These are phyloP conservation scores for Allium cepa DNA, from an alignment of 106 monocot species.

Conservation along the genomic window DNA sequence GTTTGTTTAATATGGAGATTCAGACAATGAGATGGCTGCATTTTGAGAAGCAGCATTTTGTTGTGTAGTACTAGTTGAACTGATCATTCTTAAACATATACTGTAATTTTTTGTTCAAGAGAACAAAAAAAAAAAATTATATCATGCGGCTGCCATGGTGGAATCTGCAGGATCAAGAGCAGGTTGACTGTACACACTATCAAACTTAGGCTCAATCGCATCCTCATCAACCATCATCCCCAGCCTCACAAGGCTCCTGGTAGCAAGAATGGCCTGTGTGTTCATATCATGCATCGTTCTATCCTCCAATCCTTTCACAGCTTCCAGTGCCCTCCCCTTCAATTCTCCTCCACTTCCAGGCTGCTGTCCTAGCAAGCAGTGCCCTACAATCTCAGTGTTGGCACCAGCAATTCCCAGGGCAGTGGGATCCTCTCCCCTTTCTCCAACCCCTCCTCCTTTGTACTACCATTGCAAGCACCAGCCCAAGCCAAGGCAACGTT, in stretches of 20 bases:
- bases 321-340: constrained; percentile 20
- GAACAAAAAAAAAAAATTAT: neutral
- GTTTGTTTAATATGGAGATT: too few species aligned
- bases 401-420: constrained; percentile 75
- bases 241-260: constrained; percentile 40
- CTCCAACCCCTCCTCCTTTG: neutral
- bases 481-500: constrained; percentile 46
- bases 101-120: too few species aligned
- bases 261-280: constrained; percentile 41
- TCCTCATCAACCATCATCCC: constrained; percentile 22
- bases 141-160: neutral
- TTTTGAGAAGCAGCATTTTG: too few species aligned
- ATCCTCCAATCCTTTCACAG: constrained; percentile 27
- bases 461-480: constrained; percentile 8
- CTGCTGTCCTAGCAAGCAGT: constrained; percentile 43
- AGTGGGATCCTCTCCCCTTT: constrained; percentile 41
- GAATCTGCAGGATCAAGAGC: neutral
- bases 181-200: neutral
- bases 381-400: constrained; percentile 44
- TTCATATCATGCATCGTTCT: constrained; percentile 48
- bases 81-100: too few species aligned
- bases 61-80: too few species aligned
- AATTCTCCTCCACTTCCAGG: constrained; percentile 19
- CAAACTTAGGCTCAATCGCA: constrained; percentile 20
- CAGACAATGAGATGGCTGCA: too few species aligned